phyloP scores from a whole-genome alignment of 495 filamentous ascomycete species.

The Lichenothelia convexa region DNA sequence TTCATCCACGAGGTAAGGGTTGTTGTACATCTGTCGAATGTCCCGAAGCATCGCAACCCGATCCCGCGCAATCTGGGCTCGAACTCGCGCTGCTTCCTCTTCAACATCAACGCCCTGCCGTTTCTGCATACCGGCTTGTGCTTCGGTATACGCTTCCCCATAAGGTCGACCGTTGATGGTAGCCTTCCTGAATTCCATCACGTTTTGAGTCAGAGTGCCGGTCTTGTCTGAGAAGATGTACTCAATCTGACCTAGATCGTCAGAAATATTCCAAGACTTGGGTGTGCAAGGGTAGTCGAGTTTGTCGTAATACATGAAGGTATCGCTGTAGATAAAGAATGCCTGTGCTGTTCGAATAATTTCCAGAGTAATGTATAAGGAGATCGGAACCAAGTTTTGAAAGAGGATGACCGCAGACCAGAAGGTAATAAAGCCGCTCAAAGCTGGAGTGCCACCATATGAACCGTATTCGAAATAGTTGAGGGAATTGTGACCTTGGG shows the following conservation, averaged over 20 bases:
- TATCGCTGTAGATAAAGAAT: constrained; percentile 93
- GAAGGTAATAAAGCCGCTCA: constrained; percentile 90
- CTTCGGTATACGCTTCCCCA: constrained; percentile 94
- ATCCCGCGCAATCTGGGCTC: constrained; percentile 62
- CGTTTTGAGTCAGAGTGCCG: constrained; percentile 93
- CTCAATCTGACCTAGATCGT: constrained; percentile 96
- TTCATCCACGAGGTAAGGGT: constrained; percentile 80
- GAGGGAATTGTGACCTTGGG: constrained; percentile 49
- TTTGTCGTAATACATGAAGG: constrained; percentile 88
- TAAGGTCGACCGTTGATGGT: constrained; percentile 89
- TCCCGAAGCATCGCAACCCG: constrained; percentile 50
- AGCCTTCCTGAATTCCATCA: constrained; percentile 99
- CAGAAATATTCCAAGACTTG: constrained; percentile 98
- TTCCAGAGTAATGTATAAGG: constrained; percentile 92
- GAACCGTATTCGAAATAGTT: constrained; percentile 76
- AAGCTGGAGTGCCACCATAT: constrained; percentile 52
- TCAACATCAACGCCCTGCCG: constrained; percentile 75
- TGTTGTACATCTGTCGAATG: constrained; percentile 62
- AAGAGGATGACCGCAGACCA: constrained; percentile 89
- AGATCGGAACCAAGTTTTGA: constrained; percentile 97
- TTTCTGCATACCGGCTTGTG: constrained; percentile 85
- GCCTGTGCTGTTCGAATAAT: constrained; percentile 87
- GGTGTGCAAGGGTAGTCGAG: constrained; percentile 89
- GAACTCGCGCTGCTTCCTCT: constrained; percentile 51
- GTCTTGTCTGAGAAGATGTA: constrained; percentile 99